These are phyloP conservation scores for Tetrapisispora namnaoensis DNA, from an alignment of 805 yeast species.

Conservation along the genomic window DNA sequence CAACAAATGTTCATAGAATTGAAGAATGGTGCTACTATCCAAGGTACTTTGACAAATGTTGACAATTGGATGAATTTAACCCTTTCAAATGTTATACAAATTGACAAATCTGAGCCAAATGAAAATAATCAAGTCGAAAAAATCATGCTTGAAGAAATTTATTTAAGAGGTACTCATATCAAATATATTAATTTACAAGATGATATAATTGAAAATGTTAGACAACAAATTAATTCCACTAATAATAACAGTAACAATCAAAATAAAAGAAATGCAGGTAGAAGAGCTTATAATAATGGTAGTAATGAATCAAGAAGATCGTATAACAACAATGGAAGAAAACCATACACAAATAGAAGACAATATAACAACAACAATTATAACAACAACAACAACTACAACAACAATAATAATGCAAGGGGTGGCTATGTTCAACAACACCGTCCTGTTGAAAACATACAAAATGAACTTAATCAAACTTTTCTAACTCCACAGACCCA, in stretches of 20 bases:
- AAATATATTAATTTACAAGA: conserved; percentile 69
- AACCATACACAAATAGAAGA: conserved; percentile 2
- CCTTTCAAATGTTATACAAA: conserved; percentile 52
- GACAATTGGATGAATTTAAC: conserved; percentile 96
- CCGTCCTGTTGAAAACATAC: conserved; percentile 3
- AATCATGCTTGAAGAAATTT: conserved; percentile 60
- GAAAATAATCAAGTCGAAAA: conserved; percentile 32
- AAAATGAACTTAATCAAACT: neutral
- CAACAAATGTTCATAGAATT: conserved; percentile 82
- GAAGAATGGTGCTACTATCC: conserved; percentile 81
- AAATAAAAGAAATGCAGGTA: conserved; percentile 10
- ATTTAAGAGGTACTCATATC: conserved; percentile 78
- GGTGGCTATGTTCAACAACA: conserved; percentile 28
- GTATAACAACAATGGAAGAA: conserved; percentile 24
- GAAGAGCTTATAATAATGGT: conserved; percentile 7
- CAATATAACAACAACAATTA: conserved; percentile 13
- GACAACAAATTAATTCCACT: conserved; percentile 48
- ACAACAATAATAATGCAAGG: conserved; percentile 13
- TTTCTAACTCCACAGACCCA: conserved; percentile 1
- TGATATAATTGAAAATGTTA: conserved; percentile 65
- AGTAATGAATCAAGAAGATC: conserved; percentile 27
- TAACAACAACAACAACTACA: conserved; percentile 15
- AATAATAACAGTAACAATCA: conserved; percentile 30
- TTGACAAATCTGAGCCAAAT: conserved; percentile 30
- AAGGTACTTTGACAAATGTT: conserved; percentile 75